Evolutionary conservation across 495 filamentous ascomycete genomes (phyloP).

Genomic region (Trichocladium antarcticum): DNA sequence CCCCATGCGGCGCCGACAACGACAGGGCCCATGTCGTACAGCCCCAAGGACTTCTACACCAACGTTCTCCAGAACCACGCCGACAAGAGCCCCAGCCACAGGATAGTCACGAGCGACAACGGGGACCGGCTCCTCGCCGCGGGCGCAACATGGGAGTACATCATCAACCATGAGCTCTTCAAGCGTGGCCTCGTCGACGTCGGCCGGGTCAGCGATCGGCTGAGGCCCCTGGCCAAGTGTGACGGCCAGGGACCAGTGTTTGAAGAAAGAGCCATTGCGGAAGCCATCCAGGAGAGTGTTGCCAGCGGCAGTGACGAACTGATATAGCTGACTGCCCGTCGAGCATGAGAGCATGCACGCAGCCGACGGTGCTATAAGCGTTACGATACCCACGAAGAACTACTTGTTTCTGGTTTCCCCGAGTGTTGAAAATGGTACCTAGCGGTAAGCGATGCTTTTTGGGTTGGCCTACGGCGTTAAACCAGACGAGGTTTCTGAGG

Average conservation of each 20-base stretch:
- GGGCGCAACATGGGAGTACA: constrained; percentile 80
- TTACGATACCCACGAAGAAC: too few species aligned
- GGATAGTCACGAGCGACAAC: constrained; percentile 54
- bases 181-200: constrained; percentile 77
- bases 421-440: too few species aligned
- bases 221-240: constrained; percentile 71
- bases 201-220: constrained; percentile 57
- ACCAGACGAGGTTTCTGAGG: too few species aligned
- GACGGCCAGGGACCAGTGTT: constrained; percentile 88
- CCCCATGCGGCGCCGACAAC: constrained; percentile 24
- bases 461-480: too few species aligned
- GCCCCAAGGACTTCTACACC: constrained; percentile 58
- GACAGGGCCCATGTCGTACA: constrained; percentile 64
- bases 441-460: too few species aligned
- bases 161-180: constrained; percentile 72
- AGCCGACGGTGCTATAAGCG: too few species aligned
- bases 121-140: constrained; percentile 72
- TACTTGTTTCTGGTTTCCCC: too few species aligned
- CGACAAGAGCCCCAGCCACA: constrained; percentile 54
- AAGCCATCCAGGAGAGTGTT: constrained; percentile 68
- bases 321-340: constrained; percentile 37
- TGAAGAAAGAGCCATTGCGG: constrained; percentile 59
- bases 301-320: constrained; percentile 64
- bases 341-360: too few species aligned
- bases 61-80: constrained; percentile 43